Base-by-base conservation (phyloP, 345 rosid species). In the Fremontodendron californicum region DNA sequence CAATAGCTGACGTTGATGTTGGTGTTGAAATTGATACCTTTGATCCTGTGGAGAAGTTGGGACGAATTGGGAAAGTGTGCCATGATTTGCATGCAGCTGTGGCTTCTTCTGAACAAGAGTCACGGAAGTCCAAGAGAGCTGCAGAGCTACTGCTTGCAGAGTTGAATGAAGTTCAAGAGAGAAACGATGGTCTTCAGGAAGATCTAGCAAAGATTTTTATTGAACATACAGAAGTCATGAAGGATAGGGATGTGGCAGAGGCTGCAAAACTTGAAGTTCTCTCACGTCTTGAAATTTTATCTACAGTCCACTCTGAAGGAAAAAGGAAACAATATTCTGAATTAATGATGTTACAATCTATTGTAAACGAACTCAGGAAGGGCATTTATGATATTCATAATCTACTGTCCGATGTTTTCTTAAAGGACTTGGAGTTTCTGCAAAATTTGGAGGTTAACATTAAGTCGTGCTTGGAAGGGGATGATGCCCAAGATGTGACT, bases 121-220 rank as follows among this genome's bases (percentile, higher is more conserved):
- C 88, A 6, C 87, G 81, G 77, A 96, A 92, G 83, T 92, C 97
- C 73, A 88, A 81, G 82, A 87, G 94, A 83, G 97, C 98, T 23
- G 91, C 97, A 39, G 94, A 95, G 82, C 86, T 93, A 73, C 87
- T 95, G 79, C 87, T 93, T 81, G 94, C 97, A 1, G 97, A 95
- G 85, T 82, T 93, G 81, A 90, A 92, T 78, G 98, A 95, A 81
- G 99, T 93, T 78, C 98, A 93, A 81, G 97, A 93, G 81, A 93
- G 97, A 87, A 93, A 95, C 79, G 98, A 93, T 73, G 48, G 78
- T 74, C 90, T 94, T 77, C 98, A 89, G 82, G 98, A 91, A 82
- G 93, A 90, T 79, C 78, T 91, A 78, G 81, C 89, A 73, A 86
- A 87, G 64, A 78, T 75, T 82, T 79, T 82, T 8, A 57, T 62